Evolutionary conservation across 2,329 filamentous ascomycete genomes (phyloP).

Genomic region (Cladophialophora chaetospira): DNA sequence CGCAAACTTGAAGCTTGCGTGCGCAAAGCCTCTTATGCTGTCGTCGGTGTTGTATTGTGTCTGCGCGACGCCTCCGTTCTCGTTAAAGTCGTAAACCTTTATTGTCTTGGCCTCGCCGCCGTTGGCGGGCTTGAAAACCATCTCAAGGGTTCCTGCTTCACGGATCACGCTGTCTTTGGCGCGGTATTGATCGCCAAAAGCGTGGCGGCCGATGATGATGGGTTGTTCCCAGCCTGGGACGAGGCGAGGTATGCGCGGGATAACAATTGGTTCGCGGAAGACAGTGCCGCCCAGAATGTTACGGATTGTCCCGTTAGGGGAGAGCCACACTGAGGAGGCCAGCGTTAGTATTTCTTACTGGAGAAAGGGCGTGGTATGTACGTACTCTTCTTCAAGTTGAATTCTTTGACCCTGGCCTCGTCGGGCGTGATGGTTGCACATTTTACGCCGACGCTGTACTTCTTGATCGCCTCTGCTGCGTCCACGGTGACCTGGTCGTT

Average conservation of each 20-base stretch:
- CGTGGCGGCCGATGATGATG: slow-evolving; percentile 98
- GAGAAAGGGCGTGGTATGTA: slow-evolving; percentile 8
- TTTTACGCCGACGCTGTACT: slow-evolving; percentile 98
- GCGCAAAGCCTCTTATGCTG: slow-evolving; percentile 91
- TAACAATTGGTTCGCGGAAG: slow-evolving; percentile 98
- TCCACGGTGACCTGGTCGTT: slow-evolving; percentile 95
- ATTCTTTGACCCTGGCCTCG: slow-evolving; percentile 94
- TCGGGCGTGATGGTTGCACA: slow-evolving; percentile 99
- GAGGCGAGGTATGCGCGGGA: slow-evolving; percentile 86
- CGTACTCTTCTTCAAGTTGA: slow-evolving; percentile 96
- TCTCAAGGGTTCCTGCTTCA: slow-evolving; percentile 83
- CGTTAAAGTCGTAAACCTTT: slow-evolving; percentile 87
- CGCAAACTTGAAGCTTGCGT: slow-evolving; percentile 95
- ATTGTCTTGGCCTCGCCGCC: slow-evolving; percentile 79
- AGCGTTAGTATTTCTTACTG: slow-evolving; percentile 13
- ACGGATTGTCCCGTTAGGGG: slow-evolving; percentile 85
- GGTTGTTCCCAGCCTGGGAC: slow-evolving; percentile 98
- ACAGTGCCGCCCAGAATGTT: slow-evolving; percentile 85
- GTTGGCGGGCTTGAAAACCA: slow-evolving; percentile 81
- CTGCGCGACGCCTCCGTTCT: slow-evolving; percentile 83
- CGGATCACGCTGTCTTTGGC: slow-evolving; percentile 87
- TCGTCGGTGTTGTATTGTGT: slow-evolving; percentile 99
- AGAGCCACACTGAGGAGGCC: slow-evolving; percentile 83
- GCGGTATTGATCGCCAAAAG: slow-evolving; percentile 97
- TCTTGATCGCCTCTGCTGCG: slow-evolving; percentile 95